These are phyloP conservation scores for Entophlyctis luteolus DNA, from an alignment of 192 early-diverging fungal genomes.

Conservation along the genomic window DNA sequence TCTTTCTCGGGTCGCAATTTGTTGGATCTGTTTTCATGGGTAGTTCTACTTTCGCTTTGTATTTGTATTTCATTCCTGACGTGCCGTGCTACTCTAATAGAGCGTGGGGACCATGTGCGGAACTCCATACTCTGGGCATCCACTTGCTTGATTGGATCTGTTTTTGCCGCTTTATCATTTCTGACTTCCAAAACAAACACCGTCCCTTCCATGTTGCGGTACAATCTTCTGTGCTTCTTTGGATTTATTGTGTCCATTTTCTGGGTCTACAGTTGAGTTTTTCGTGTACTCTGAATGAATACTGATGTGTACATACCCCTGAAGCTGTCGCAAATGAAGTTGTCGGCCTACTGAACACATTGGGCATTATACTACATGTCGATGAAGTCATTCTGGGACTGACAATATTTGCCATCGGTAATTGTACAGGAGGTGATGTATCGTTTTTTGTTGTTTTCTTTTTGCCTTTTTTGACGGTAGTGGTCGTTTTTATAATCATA, in stretches of 20 bases:
- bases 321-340: constrained; percentile 81
- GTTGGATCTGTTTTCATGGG: constrained; percentile 28
- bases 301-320: neutral
- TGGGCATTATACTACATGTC: constrained; percentile 73
- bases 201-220: constrained; percentile 19
- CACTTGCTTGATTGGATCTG: constrained; percentile 17
- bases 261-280: constrained; percentile 68
- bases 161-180: constrained; percentile 11
- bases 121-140: constrained; percentile 29
- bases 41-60: constrained; percentile 23
- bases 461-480: neutral
- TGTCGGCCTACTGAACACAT: constrained; percentile 73
- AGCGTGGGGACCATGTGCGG: constrained; percentile 12
- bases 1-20: constrained; percentile 55
- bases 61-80: neutral
- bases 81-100: neutral
- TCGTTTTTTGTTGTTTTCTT: neutral
- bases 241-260: constrained; percentile 76
- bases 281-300: neutral
- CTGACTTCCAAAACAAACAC: constrained; percentile 8
- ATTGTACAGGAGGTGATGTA: constrained; percentile 41
- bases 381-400: constrained; percentile 58
- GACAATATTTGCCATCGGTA: constrained; percentile 77
- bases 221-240: constrained; percentile 33
- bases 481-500: neutral